Evolutionary conservation across 805 yeast genomes (phyloP).

Genomic region (Wickerhamiella occidentalis): DNA sequence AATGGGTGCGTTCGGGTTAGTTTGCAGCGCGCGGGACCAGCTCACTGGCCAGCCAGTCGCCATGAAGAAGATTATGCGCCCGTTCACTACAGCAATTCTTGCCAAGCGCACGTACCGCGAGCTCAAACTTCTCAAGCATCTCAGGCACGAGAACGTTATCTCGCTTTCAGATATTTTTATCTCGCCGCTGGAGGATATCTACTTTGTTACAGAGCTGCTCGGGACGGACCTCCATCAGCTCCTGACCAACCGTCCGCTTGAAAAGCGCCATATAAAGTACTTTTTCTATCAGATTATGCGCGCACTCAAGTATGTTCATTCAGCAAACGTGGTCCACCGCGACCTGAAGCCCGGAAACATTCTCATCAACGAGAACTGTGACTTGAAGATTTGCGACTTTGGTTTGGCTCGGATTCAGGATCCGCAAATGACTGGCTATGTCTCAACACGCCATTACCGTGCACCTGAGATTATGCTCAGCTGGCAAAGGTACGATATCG

Average conservation of each 20-base stretch:
- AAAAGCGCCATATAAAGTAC: constrained; percentile 92
- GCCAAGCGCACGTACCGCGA: constrained; percentile 97
- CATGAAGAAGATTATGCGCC: constrained; percentile 94
- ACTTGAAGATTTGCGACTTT: constrained; percentile 81
- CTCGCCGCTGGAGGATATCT: constrained; percentile 86
- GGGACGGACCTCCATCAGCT: constrained; percentile 93
- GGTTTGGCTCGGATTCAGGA: constrained; percentile 96
- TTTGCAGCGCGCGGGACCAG: constrained; percentile 89
- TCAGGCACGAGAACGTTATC: constrained; percentile 89
- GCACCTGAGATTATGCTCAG: constrained; percentile 98
- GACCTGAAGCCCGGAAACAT: constrained; percentile 79
- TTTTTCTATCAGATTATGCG: constrained; percentile 85
- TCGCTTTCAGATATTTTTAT: constrained; percentile 87
- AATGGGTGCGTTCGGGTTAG: constrained; percentile 98
- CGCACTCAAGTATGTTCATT: constrained; percentile 79
- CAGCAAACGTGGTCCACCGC: constrained; percentile 85
- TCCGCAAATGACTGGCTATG: constrained; percentile 98
- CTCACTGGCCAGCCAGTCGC: constrained; percentile 90
- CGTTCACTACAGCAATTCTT: constrained; percentile 84
- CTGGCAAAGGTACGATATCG: constrained; percentile 95
- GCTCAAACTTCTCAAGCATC: constrained; percentile 79
- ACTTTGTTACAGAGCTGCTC: constrained; percentile 91
- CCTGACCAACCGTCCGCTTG: constrained; percentile 84
- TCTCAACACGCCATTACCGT: constrained; percentile 86
- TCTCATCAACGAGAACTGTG: constrained; percentile 79